Base-by-base conservation (phyloP, 2,329 filamentous ascomycete genomes). In the Pseudogymnoascus sp. region DNA sequence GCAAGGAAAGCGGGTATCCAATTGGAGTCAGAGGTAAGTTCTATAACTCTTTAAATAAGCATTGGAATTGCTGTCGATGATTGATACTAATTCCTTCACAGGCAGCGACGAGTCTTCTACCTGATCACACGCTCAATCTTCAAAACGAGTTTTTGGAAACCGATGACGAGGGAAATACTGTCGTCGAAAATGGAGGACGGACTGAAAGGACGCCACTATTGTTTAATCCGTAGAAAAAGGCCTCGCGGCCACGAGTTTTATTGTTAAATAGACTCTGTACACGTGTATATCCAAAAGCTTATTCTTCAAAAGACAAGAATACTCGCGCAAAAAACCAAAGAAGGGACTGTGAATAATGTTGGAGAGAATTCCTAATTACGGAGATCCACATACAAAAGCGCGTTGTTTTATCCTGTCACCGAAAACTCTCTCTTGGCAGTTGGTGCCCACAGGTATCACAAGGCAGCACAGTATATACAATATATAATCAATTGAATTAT, bases 141-240 rank as follows among this genome's bases (percentile, higher is more conserved):
- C 64, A 65, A 46, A 59, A 19, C 16, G 65, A 61, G 22, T 62
- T 35, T 16, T 22, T 56, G 4, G 68, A 71, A 40, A 70, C 68
- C 7, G 69, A 71, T 59, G 68, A 71, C 46, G 68, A 71, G 43
- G 68, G 68, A 7, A 65, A 68, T 14, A 62, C 68, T 8, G 61
- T 66, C 2, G 68, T 68, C n/a, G 69, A 70, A 38, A 63, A 66
- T 63, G 60, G 60, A n/a, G 66, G 64, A 50, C 53, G 61, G 28
- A 69, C 62, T 60, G 69, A 71, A 43, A 66, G 65, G 33, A 67
- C 66, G 24, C 68, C 69, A 14, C 60, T 70, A 41, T 26, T 70
- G 6, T 64, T 62, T 60, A 65, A 62, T 11, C 65, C 59, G 19
- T 62, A 64, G 38, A 68, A 69, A 6, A 60, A 38, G 19, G 19